Base-by-base conservation (phyloP, 1,139 yeast species). In the Keqinozyma sinolaborantium region DNA sequence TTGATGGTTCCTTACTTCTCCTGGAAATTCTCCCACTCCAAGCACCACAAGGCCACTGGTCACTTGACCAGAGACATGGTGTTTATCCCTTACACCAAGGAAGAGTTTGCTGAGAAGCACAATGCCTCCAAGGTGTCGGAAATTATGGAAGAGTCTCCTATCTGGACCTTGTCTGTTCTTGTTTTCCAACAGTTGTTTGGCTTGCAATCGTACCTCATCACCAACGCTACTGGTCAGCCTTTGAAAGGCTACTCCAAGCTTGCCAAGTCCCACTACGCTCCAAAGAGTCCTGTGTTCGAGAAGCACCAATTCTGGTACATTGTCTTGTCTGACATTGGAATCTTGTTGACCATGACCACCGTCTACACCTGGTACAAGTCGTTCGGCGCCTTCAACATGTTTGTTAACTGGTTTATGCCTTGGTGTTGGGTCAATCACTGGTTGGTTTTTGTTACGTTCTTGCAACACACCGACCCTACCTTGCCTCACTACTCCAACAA, bases 41-140 rank as follows among this genome's bases (percentile, higher is more conserved):
- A 82, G 64, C 95, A 85, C 64, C 95, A 85, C 70, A 84, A 85
- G 70, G 85, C 87, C 34, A 85, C 95, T 30, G 94, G 92, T 44
- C 85, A 85, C 59, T 56, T 85, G 56, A 70, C 82, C 35, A 73
- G 83, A 53, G 95, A 85, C 58, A 85, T 81, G 78, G 95, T 85
- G 32, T 85, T 83, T 51, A 74, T 85, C 32, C 95, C 95, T 39
- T 68, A 71, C 53, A 76, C 83, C 32, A 73, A 74, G 49, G 75
- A 81, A 39, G 66, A 68, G 46, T 80, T 70, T 48, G 54, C 74
- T 44, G 54, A 60, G 40, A 48, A 48, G 24, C 58, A 64, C 32
- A 56, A 64, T 12, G 70, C 58, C 25, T 53, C 59, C 10, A 65
- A 67, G 39, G 50, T 82, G 33, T 66, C 72, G 32, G 90, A 83